A percentile compares a stretch with the other conserved stretches of the same genome.
Evolutionary conservation across 257 asterid species (phyloP).

Genomic region (Solanum chmielewskii): DNA sequence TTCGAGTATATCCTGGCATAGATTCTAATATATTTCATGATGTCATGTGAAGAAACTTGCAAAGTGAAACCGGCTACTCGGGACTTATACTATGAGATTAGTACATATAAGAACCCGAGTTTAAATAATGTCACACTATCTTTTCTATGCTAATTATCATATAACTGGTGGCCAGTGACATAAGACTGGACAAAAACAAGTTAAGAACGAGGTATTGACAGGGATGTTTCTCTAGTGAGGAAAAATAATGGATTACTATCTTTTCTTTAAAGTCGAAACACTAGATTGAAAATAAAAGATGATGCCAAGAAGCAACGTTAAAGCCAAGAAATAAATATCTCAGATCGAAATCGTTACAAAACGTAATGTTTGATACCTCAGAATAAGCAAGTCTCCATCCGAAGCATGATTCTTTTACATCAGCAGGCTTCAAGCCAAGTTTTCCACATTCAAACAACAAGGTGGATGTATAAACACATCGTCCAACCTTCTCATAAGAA

Average conservation of each 20-base stretch:
- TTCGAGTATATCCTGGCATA: not conserved
- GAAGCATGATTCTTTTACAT: slow-evolving; percentile 8
- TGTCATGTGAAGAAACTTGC: not conserved
- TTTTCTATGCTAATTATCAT: not conserved
- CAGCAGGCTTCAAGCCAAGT: slow-evolving; percentile 16
- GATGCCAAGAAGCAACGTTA: not conserved
- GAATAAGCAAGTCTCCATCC: slow-evolving; percentile 21
- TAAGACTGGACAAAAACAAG: not conserved
- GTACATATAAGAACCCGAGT: not conserved
- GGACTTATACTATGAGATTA: not conserved
- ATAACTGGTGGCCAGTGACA: not conserved
- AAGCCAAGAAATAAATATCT: not conserved
- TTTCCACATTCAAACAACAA: slow-evolving; percentile 17
- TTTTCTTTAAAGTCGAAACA: not conserved
- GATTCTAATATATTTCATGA: not conserved
- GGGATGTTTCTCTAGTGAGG: not conserved
- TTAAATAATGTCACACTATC: not conserved
- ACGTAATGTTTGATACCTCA: slow-evolving; percentile 10
- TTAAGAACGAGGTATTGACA: not conserved
- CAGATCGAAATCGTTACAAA: not conserved
- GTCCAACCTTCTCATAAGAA: slow-evolving; percentile 30
- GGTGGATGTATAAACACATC: slow-evolving; percentile 29
- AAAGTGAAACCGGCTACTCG: not conserved
- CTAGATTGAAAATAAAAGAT: not conserved
- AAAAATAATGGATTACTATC: not conserved